Conservation (phyloP, 352 stramenopile species). For the Phytophthora hibernalis region DNA sequence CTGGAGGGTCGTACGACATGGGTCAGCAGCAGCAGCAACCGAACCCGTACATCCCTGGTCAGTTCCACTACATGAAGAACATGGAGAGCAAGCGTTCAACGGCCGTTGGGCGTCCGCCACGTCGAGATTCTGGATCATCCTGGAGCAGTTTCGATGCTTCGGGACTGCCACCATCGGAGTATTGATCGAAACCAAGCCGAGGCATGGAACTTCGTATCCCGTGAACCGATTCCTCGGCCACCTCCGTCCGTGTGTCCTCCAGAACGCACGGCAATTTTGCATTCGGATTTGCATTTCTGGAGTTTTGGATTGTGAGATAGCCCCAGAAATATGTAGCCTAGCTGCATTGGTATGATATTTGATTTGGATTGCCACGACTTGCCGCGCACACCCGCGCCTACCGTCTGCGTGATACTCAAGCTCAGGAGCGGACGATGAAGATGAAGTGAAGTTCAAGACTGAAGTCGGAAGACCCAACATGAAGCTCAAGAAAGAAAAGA, state of each 20-base stretch:
- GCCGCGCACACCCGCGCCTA: constrained; percentile 24
- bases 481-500: constrained; percentile 37
- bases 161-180: constrained; percentile 47
- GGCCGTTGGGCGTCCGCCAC: constrained; percentile 33
- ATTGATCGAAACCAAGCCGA: constrained; percentile 21
- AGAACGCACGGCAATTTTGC: constrained; percentile 31
- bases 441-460: constrained; percentile 47
- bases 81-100: constrained; percentile 68
- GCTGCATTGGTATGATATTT: constrained; percentile 54
- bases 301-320: constrained; percentile 53
- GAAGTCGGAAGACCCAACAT: constrained; percentile 31
- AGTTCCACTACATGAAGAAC: constrained; percentile 76
- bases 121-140: constrained; percentile 65
- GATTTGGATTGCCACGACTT: constrained; percentile 44
- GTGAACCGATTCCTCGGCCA: constrained; percentile 13
- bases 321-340: constrained; percentile 40
- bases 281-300: constrained; percentile 51
- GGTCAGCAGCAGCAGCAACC: constrained; percentile 45
- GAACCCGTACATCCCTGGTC: constrained; percentile 44
- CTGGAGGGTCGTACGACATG: constrained; percentile 41
- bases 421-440: constrained; percentile 37
- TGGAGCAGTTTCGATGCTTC: constrained; percentile 61
- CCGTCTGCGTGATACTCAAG: constrained; percentile 33
- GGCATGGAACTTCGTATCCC: background rate
- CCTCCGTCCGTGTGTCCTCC: constrained; percentile 15